phyloP scores from a whole-genome alignment of 441 rosid species.

The Aleurites moluccanus region DNA sequence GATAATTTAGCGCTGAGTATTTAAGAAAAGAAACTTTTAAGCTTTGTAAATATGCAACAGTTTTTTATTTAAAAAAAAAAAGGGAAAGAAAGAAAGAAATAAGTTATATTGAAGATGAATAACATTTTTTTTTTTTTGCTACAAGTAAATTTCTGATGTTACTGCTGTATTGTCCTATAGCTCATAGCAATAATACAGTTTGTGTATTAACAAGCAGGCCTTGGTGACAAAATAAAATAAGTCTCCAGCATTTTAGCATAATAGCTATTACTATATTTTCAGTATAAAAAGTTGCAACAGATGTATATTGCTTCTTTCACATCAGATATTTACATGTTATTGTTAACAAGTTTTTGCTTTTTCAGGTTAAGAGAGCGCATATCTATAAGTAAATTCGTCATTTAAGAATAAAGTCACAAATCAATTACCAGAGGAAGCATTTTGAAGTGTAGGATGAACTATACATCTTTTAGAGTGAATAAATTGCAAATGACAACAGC shows the following conservation, averaged over 20 bases:
- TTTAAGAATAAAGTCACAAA: background rate
- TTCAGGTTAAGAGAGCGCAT: background rate
- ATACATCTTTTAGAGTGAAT: background rate
- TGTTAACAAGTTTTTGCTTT: background rate
- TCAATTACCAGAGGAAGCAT: slow-evolving; percentile 6
- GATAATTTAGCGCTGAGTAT: slow-evolving; percentile 73
- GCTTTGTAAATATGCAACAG: background rate
- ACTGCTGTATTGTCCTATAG: background rate
- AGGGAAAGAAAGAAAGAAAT: background rate
- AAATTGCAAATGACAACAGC: slow-evolving; percentile 15
- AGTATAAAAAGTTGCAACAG: background rate
- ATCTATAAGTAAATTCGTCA: background rate
- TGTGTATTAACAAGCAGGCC: background rate
- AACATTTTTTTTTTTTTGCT: background rate
- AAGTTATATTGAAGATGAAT: background rate
- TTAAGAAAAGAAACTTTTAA: background rate
- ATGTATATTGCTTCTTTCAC: background rate
- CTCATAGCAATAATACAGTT: background rate
- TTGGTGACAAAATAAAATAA: background rate
- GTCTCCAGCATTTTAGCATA: background rate
- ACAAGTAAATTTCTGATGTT: background rate
- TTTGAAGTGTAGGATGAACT: background rate
- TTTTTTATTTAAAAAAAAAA: background rate
- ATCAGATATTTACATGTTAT: background rate
- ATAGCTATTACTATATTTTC: background rate